Evolutionary conservation across 495 filamentous ascomycete species (phyloP).

Genomic region (Penicillium coffeae): DNA sequence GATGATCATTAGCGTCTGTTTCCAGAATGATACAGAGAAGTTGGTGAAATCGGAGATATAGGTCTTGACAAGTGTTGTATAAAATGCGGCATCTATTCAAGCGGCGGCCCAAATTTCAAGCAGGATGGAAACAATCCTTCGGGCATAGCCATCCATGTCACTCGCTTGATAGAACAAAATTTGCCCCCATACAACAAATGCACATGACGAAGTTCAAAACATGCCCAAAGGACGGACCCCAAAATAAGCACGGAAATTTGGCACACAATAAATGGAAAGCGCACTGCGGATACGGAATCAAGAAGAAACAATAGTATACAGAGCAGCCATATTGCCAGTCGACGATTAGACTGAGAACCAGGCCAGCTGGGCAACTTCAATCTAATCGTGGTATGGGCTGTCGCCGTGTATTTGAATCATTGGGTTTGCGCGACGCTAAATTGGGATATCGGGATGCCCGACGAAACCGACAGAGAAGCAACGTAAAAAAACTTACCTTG

Average conservation of each 20-base stretch:
- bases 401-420: slow-evolving; percentile 25
- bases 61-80: too few relatives aligned
- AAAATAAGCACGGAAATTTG: too few relatives aligned
- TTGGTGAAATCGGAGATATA: too few relatives aligned
- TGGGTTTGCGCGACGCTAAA: slow-evolving; percentile 16
- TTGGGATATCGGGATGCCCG: slow-evolving; percentile 17
- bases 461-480: slow-evolving; percentile 32
- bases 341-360: slow-evolving; percentile 13
- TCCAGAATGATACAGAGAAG: too few relatives aligned
- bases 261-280: slow-evolving; percentile 1
- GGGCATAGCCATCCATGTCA: not conserved
- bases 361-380: slow-evolving; percentile 32
- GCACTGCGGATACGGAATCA: not conserved
- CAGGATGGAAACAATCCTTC: not conserved
- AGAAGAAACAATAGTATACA: not conserved
- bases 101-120: too few relatives aligned
- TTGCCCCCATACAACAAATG: not conserved
- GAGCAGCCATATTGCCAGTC: not conserved
- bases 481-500: slow-evolving; percentile 58
- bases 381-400: slow-evolving; percentile 36
- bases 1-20: slow-evolving; percentile 11
- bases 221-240: not conserved
- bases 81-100: too few relatives aligned
- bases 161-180: not conserved
- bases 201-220: not conserved